phyloP scores from a whole-genome alignment of 306 rosid genomes.

The Acacia confusa region DNA sequence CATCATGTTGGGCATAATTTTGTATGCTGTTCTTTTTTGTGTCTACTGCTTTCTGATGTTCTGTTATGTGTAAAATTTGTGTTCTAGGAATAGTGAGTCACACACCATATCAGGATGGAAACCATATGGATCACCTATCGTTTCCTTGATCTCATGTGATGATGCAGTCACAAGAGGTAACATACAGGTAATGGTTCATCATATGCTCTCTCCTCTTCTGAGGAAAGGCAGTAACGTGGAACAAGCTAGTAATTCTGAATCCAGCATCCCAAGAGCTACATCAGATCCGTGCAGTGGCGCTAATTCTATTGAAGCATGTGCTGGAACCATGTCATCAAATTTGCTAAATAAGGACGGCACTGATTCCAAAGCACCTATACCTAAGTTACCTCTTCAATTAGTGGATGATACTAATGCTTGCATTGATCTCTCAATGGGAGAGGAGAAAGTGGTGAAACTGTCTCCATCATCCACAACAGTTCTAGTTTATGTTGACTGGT shows the following conservation, averaged over 20 bases:
- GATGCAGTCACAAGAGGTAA: slow-evolving; percentile 66
- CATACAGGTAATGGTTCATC: slow-evolving; percentile 61
- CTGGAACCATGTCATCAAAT: slow-evolving; percentile 41
- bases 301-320: slow-evolving; percentile 42
- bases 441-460: slow-evolving; percentile 64
- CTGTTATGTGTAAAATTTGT: slow-evolving; percentile 21
- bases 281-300: slow-evolving; percentile 36
- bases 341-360: slow-evolving; percentile 48
- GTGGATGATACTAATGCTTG: slow-evolving; percentile 70
- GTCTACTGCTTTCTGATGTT: slow-evolving; percentile 21
- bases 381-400: slow-evolving; percentile 72
- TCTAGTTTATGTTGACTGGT: slow-evolving; percentile 81
- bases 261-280: slow-evolving; percentile 41
- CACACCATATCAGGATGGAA: slow-evolving; percentile 77
- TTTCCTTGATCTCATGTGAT: slow-evolving; percentile 66
- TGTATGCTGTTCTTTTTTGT: neutral
- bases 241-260: slow-evolving; percentile 49
- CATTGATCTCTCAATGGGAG: slow-evolving; percentile 81
- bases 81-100: slow-evolving; percentile 57
- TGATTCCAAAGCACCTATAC: slow-evolving; percentile 45
- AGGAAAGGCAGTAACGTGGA: slow-evolving; percentile 55
- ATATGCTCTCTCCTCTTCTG: slow-evolving; percentile 69
- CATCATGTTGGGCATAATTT: slow-evolving; percentile 3
- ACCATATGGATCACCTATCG: slow-evolving; percentile 82
- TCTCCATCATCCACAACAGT: slow-evolving; percentile 52